Evolutionary conservation across 352 stramenopile species (phyloP).

Genomic region (Ophiocytium majus): DNA sequence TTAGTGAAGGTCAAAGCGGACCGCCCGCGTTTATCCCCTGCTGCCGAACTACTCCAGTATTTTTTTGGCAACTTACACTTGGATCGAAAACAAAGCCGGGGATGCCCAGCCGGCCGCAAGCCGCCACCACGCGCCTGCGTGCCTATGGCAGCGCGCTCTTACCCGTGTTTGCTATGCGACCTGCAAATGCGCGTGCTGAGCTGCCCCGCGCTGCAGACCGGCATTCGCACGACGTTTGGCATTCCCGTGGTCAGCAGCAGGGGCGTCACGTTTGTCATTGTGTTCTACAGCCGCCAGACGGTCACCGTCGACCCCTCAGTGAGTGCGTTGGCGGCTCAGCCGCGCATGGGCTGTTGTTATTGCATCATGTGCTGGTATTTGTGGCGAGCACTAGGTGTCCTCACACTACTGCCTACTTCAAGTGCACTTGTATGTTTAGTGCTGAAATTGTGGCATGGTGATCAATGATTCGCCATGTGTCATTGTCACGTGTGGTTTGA

Average conservation of each 20-base stretch:
- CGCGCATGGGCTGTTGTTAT: background rate
- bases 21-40: too few species aligned
- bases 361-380: background rate
- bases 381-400: background rate
- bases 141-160: too few species aligned
- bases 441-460: background rate
- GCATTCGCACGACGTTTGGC: constrained; percentile 45
- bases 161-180: too few species aligned
- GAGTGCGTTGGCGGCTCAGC: background rate
- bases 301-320: constrained; percentile 13
- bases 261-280: constrained; percentile 50
- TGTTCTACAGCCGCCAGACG: constrained; percentile 47
- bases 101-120: too few species aligned
- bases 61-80: too few species aligned
- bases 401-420: background rate
- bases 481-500: background rate
- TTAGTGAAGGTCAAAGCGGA: too few species aligned
- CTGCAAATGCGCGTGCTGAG: too few species aligned
- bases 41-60: too few species aligned
- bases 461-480: background rate
- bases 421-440: background rate
- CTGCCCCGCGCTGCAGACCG: constrained; percentile 20
- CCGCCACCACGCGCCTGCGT: too few species aligned
- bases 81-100: too few species aligned
- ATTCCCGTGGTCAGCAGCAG: constrained; percentile 46